Evolutionary conservation across 176 grass and related monocot genomes (phyloP), one percentile per base, ranked within the genome.

Genomic region (Paspalum vaginatum): DNA sequence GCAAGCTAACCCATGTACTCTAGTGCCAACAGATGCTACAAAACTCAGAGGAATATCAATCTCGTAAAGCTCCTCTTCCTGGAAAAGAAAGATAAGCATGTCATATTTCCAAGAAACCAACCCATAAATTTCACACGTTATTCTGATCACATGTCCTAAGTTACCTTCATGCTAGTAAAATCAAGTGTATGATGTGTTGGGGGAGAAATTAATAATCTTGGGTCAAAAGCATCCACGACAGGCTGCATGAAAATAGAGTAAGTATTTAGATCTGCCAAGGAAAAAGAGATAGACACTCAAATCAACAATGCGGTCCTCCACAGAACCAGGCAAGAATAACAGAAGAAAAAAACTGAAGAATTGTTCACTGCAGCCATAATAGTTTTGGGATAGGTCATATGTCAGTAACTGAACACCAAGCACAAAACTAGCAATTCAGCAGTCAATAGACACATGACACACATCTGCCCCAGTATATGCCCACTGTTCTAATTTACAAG

Each of bases 211-310:
- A 99, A 89, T 61, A 99, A 76, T 88, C 97, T 99, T 75, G 97
- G 93, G 83, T 99, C 97, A 79, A 99, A 99, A 45, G 97, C 97
- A 85, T 99, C 97, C 62, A 99, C 97, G 52, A 99, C 97, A 85
- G 97, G 97, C 97, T 99, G 88, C 85, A 91, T 65, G 68, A 84
- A 25, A 77, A 66, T 61, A 55, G 17, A 53, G 78, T 50, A 82
- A 41, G 25, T 8, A 72, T 65, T 77, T 70, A 75, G 54, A 79
- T 18, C 63, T 44, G 1, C 10, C 15, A 61, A 11, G 20, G 37
- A 27, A 68, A 49, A 50, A 0, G 5, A 65, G 52, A 53, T 2
- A 61, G 15, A 0, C 22, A 6, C 11, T 52, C 40, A 42, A 41
- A 71, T 64, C 11, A 69, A 81, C n/a, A 65, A 41, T 44, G 60